Conservation (phyloP, 805 yeast genomes). For the Ogataea haglerorum region DNA sequence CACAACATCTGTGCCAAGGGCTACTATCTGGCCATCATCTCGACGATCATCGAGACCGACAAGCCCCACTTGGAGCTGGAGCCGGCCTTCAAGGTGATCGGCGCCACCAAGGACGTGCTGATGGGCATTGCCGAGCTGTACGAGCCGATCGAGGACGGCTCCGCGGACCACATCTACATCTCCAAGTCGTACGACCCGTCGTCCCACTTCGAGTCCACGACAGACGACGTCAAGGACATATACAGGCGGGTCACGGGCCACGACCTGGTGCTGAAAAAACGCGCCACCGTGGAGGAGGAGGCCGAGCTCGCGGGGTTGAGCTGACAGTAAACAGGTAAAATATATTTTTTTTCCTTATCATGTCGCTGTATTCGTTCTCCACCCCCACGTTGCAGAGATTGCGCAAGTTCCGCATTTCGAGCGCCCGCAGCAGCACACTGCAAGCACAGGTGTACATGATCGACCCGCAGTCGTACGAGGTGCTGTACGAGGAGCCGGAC, state of each 20-base stretch:
- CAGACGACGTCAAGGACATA: slow-evolving; percentile 94
- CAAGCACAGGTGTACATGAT: slow-evolving; percentile 63
- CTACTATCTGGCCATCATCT: slow-evolving; percentile 86
- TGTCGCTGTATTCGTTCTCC: slow-evolving; percentile 59
- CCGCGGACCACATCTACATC: slow-evolving; percentile 70
- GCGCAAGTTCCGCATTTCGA: slow-evolving; percentile 69
- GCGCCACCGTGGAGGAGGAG: slow-evolving; percentile 65
- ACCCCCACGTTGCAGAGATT: slow-evolving; percentile 57
- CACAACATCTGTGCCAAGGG: slow-evolving; percentile 91
- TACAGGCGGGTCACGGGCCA: slow-evolving; percentile 90
- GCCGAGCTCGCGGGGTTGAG: slow-evolving; percentile 39
- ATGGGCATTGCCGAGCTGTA: slow-evolving; percentile 92
- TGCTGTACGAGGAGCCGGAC: slow-evolving; percentile 41
- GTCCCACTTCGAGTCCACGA: slow-evolving; percentile 92
- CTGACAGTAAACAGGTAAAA: neutral
- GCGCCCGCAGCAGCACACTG: slow-evolving; percentile 58
- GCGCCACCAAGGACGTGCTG: slow-evolving; percentile 73
- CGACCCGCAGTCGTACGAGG: slow-evolving; percentile 51
- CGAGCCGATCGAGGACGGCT: slow-evolving; percentile 84
- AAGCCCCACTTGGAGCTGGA: slow-evolving; percentile 89
- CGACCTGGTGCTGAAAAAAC: slow-evolving; percentile 80
- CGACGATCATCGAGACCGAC: slow-evolving; percentile 91
- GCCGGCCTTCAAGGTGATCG: slow-evolving; percentile 89
- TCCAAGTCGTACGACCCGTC: slow-evolving; percentile 92
- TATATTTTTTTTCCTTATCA: slow-evolving; percentile 10